Evolutionary conservation across 768 basidiomycete genomes (phyloP).

Genomic region (Suillus variegatus): DNA sequence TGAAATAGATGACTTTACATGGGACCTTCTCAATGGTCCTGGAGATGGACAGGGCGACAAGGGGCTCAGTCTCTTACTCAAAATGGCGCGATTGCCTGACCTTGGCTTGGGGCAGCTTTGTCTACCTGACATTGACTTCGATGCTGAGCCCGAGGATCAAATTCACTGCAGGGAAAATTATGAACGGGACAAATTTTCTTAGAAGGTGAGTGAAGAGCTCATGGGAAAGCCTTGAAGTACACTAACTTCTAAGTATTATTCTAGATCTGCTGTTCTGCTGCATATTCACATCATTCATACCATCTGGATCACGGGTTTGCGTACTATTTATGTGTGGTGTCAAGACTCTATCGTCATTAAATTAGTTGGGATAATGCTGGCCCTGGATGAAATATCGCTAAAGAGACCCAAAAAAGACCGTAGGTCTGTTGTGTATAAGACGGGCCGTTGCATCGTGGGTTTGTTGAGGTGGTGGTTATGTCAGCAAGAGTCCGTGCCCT

Average conservation of each 20-base stretch:
- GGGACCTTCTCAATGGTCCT: constrained; percentile 56
- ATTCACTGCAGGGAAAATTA: background rate
- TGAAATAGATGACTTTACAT: constrained; percentile 67
- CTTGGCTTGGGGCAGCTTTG: constrained; percentile 68
- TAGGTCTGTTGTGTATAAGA: background rate
- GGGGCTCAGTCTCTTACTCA: constrained; percentile 63
- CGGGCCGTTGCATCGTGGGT: constrained; percentile 4
- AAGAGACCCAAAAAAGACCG: background rate
- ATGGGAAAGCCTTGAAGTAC: background rate
- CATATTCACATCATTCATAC: background rate
- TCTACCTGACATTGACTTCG: constrained; percentile 32
- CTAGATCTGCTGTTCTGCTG: background rate
- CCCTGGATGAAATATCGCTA: background rate
- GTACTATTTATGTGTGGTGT: constrained; percentile 7
- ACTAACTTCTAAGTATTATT: background rate
- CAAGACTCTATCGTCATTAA: background rate
- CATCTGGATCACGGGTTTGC: background rate
- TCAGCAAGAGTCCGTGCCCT: constrained; percentile 37
- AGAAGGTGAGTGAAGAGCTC: background rate
- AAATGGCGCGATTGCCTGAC: constrained; percentile 76
- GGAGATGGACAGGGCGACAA: constrained; percentile 37
- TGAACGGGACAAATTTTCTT: background rate
- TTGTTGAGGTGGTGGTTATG: constrained; percentile 35
- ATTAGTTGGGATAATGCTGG: background rate
- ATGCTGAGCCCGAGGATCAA: constrained; percentile 17